Percentiles rank a stretch among this genome's conserved stretches.
These are phyloP conservation scores for Phialophora expanda DNA, from an alignment of 2,329 filamentous ascomycete genomes.

Conservation along the genomic window DNA sequence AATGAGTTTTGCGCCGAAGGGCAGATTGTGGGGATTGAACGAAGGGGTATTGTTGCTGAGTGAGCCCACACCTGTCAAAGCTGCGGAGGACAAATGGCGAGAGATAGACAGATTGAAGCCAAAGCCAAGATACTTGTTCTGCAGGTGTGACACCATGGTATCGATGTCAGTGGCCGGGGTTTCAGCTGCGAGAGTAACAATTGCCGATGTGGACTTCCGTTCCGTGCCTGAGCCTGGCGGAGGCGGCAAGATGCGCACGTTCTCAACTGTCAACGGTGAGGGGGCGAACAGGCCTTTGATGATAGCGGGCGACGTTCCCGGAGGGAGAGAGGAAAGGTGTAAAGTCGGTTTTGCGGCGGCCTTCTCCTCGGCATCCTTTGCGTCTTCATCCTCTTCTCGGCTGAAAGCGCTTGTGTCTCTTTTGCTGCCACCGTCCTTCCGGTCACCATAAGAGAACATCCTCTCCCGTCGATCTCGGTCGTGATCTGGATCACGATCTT, in stretches of 20 bases:
- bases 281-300: constrained; percentile 56
- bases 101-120: constrained; percentile 82
- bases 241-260: constrained; percentile 71
- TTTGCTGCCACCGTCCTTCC: constrained; percentile 16
- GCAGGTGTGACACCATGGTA: constrained; percentile 73
- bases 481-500: constrained; percentile 45
- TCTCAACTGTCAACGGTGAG: constrained; percentile 68
- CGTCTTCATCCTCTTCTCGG: constrained; percentile 22
- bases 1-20: constrained; percentile 77
- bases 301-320: constrained; percentile 56
- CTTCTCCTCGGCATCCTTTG: constrained; percentile 42
- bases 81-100: constrained; percentile 78
- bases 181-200: constrained; percentile 79
- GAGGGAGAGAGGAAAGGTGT: constrained; percentile 60
- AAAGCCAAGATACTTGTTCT: constrained; percentile 83
- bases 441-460: constrained; percentile 30
- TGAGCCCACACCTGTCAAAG: constrained; percentile 63
- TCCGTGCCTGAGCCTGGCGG: constrained; percentile 60
- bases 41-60: constrained; percentile 55
- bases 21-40: constrained; percentile 58
- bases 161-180: constrained; percentile 85
- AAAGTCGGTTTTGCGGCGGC: constrained; percentile 61
- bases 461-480: constrained; percentile 26
- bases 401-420: constrained; percentile 15
- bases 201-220: constrained; percentile 74